Evolutionary conservation across 1,139 yeast genomes (phyloP), one percentile per base, ranked within the genome.

Genomic region (Suhomyces bolitotheri): DNA sequence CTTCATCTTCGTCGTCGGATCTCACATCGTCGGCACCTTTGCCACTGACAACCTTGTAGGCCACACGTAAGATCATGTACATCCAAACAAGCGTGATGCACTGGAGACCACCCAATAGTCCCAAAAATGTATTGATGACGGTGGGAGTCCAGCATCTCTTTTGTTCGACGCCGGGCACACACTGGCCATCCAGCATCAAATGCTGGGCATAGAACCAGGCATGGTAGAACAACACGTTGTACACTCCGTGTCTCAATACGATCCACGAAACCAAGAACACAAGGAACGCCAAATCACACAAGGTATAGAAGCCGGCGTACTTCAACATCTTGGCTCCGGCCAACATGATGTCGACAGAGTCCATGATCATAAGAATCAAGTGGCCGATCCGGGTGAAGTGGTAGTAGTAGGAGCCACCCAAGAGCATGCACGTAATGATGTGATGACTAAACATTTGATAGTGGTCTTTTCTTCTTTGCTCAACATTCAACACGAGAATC

Each of bases 391-490:
- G 73, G 25, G 82, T 78, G 58, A 78, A 84, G 60, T 84, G 80
- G 54, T 77, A 80, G 51, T 71, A 71, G 58, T 88, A 89, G 2
- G 94, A 82, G 1, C 94, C 94, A 14, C 74, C 60, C 28, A 85
- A 73, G 41, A 89, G 70, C 20, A 70, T 50, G 50, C 82, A 73
- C 1, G 97, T 89, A 38, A 89, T 81, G 36, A 89, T 79, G 60
- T 89, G 97, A 57, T 89, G 97, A 33, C 82, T 66, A 53, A 88
- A 78, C 97, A 89, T 89, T 59, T 88, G 96, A 49, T 64, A 61
- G 57, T 86, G 82, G 58, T 89, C 97, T 56, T 87, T 87, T 49
- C 97, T 77, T 45, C 71, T 76, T 43, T 78, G 80, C 61, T 89
- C 97, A 36, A 88, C 63, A 59, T 87, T 79, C 42, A 89, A 66